These are phyloP conservation scores for Alternaria angustiovoidea DNA, from an alignment of 2,329 filamentous ascomycete species.

Conservation along the genomic window DNA sequence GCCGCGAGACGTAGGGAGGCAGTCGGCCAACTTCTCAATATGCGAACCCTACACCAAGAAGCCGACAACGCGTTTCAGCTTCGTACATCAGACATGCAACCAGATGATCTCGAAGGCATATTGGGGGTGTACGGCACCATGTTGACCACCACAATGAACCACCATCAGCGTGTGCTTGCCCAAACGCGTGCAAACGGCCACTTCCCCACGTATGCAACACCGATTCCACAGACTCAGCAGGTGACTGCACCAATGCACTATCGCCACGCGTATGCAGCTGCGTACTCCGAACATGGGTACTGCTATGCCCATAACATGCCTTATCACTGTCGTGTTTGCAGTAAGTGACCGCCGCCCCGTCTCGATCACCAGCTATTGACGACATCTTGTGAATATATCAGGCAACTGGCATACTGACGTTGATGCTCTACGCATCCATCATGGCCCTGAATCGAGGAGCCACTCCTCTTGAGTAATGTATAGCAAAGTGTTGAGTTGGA, in stretches of 20 bases:
- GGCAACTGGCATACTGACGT: background rate
- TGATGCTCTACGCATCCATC: background rate
- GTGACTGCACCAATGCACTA: background rate
- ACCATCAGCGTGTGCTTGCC: constrained; percentile 24
- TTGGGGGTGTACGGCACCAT: constrained; percentile 19
- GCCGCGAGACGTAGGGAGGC: constrained; percentile 25
- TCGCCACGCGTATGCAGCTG: constrained; percentile 14
- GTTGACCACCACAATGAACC: constrained; percentile 23
- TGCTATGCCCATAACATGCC: constrained; percentile 21
- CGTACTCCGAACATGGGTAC: constrained; percentile 15
- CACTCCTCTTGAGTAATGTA: background rate
- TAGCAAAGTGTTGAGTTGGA: background rate
- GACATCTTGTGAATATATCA: background rate
- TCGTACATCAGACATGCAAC: constrained; percentile 23
- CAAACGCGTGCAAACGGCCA: constrained; percentile 10
- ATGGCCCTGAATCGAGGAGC: background rate
- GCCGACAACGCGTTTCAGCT: constrained; percentile 28
- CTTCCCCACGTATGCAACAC: background rate
- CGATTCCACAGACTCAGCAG: background rate
- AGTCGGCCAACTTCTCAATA: constrained; percentile 24
- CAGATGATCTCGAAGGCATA: constrained; percentile 32
- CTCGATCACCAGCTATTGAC: background rate
- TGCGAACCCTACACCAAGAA: constrained; percentile 29
- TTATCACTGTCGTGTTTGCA: constrained; percentile 25
- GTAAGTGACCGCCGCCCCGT: background rate